Evolutionary conservation across 1,284 basidiomycete genomes (phyloP), one percentile per base, ranked within the genome.

Genomic region (Cryptococcus sp.): DNA sequence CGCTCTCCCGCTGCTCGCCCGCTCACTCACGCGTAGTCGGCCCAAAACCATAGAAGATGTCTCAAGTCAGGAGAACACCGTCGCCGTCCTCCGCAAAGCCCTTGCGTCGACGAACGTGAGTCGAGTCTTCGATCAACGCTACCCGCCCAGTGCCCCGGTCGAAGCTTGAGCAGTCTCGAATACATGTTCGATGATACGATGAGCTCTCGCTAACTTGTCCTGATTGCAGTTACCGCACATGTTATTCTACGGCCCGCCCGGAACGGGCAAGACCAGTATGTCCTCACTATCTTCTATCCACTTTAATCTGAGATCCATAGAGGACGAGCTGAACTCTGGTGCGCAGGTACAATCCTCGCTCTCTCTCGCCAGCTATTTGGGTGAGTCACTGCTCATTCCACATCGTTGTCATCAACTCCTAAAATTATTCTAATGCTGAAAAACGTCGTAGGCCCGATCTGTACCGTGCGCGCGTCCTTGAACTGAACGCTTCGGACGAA

Each of bases 401-500:
- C 41, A 46, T 15, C n/a, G n/a, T n/a, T n/a, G 27, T 45, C 30
- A 19, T 30, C 13, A 11, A 15, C 41, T 27, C 25, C 6, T 41
- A 16, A 47, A 17, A 6, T 19, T 8, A 23, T 50, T 22, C 19
- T 27, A 45, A 10, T 43, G 27, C 41, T 17, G 23, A 41, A 22
- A 15, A 35, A 25, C n/a, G 15, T 27, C 38, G 19, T 61, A 92
- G 93, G 11, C 96, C 95, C 53, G 95, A 98, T 66, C 89, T 97
- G 71, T 97, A 98, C 74, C 85, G 88, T 64, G 88, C 89, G 47
- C 86, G 96, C 10, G 94, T 99, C 1, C 85, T 99, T 16, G 96
- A 99, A 77, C 82, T 99, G n/a, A 99, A 99, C 77, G 96, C 96
- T 5, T 99, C 96, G 3, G 96, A 99, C 75, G 96, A 99, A 78